phyloP scores from a whole-genome alignment of 192 early-diverging fungal genomes.

The Rhizoclosmatium globosum region DNA sequence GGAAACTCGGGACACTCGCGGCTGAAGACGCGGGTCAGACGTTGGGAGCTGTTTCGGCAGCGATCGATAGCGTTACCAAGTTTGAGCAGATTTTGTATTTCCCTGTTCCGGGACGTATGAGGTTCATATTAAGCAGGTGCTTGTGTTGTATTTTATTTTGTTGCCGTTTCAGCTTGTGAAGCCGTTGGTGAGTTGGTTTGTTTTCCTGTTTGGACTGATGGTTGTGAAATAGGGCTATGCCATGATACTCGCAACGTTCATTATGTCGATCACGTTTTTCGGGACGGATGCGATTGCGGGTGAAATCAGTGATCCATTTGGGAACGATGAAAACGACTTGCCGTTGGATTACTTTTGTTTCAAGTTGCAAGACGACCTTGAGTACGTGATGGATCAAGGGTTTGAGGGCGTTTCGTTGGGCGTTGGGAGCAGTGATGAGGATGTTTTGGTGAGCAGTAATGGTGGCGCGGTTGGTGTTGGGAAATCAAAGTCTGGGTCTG shows the following conservation, averaged over 20 bases:
- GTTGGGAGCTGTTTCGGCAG: constrained; percentile 33
- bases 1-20: constrained; percentile 17
- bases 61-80: constrained; percentile 48
- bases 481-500: not conserved
- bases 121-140: constrained; percentile 79
- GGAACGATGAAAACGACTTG: constrained; percentile 42
- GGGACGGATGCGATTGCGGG: constrained; percentile 70
- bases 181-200: not conserved
- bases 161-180: constrained; percentile 80
- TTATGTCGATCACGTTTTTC: constrained; percentile 71
- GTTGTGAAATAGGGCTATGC: constrained; percentile 48
- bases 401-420: constrained; percentile 6
- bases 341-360: constrained; percentile 37
- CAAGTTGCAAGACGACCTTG: constrained; percentile 29
- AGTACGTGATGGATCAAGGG: constrained; percentile 31
- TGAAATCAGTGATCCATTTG: constrained; percentile 37
- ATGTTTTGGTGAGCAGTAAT: not conserved
- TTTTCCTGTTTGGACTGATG: not conserved
- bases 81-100: constrained; percentile 56
- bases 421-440: not conserved
- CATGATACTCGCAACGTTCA: constrained; percentile 69
- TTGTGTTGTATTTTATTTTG: constrained; percentile 70
- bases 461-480: not conserved
- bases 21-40: constrained; percentile 39
- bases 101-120: constrained; percentile 86